Conservation (phyloP, 2,329 filamentous ascomycete species). For the Colletotrichum siamense region DNA sequence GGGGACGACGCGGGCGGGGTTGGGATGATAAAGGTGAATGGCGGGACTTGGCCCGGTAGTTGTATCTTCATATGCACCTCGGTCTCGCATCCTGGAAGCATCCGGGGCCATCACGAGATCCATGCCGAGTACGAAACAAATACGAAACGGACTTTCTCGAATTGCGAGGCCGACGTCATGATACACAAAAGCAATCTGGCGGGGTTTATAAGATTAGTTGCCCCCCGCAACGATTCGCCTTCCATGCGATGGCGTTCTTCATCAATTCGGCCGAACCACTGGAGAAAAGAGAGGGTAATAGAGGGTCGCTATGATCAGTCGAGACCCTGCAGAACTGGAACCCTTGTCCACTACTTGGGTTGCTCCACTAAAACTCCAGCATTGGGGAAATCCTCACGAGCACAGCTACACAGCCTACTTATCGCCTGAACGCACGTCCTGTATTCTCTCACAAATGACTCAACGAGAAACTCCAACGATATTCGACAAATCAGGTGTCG, state of each 20-base stretch:
- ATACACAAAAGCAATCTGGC: neutral
- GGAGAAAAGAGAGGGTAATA: neutral
- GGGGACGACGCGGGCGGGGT: neutral
- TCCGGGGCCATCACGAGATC: neutral
- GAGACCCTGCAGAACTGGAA: neutral
- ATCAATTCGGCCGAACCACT: neutral
- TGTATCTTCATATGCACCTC: conserved; percentile 12
- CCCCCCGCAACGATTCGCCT: neutral
- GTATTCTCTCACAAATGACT: neutral
- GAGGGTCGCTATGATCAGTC: neutral
- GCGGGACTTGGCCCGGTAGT: conserved; percentile 12
- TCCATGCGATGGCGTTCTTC: neutral
- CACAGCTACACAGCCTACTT: neutral
- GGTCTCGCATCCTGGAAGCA: neutral
- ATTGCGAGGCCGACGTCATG: neutral
- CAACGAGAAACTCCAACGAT: neutral
- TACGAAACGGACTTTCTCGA: neutral
- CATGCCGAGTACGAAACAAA: conserved; percentile 17
- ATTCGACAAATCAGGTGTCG: neutral
- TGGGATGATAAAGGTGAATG: neutral
- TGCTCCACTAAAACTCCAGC: neutral
- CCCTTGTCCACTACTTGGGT: neutral
- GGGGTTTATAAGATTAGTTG: neutral
- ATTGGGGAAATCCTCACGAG: neutral
- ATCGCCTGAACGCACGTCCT: neutral